phyloP scores from a whole-genome alignment of 176 grass and related monocot species.

The Triticum aestivum region DNA sequence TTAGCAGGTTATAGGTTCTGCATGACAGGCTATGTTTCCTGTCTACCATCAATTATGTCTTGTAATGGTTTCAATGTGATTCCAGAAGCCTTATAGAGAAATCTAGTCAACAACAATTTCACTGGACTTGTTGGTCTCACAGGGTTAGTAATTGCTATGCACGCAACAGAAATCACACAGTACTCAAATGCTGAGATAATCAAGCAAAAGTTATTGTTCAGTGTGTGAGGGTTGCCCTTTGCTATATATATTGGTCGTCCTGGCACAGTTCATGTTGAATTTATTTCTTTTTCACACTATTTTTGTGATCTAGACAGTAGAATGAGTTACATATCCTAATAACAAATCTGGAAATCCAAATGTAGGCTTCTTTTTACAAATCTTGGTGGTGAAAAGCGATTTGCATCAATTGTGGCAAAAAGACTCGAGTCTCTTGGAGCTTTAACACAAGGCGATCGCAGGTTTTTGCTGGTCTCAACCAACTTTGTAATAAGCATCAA shows the following conservation, averaged over 20 bases:
- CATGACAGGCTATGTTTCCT: not conserved
- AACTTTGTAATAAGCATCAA: slow-evolving; percentile 3
- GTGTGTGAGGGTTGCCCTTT: not conserved
- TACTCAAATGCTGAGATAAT: slow-evolving; percentile 8
- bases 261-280: not conserved
- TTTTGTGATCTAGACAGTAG: not conserved
- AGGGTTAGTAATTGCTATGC: not conserved
- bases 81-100: not conserved
- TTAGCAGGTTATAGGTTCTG: slow-evolving; percentile 1
- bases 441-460: slow-evolving; percentile 97
- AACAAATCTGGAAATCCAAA: slow-evolving; percentile 13
- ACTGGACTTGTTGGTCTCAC: not conserved
- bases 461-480: slow-evolving; percentile 48
- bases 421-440: slow-evolving; percentile 94
- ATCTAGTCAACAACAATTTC: not conserved
- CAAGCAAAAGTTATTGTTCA: not conserved
- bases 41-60: not conserved
- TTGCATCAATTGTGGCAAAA: slow-evolving; percentile 98
- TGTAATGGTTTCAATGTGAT: not conserved
- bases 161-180: not conserved
- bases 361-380: slow-evolving; percentile 93
- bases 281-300: slow-evolving; percentile 1
- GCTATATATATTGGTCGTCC: not conserved
- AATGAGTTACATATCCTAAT: slow-evolving; percentile 29
- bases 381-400: slow-evolving; percentile 93